phyloP scores from a whole-genome alignment of 495 filamentous ascomycete species.

The Cryomyces antarcticus region DNA sequence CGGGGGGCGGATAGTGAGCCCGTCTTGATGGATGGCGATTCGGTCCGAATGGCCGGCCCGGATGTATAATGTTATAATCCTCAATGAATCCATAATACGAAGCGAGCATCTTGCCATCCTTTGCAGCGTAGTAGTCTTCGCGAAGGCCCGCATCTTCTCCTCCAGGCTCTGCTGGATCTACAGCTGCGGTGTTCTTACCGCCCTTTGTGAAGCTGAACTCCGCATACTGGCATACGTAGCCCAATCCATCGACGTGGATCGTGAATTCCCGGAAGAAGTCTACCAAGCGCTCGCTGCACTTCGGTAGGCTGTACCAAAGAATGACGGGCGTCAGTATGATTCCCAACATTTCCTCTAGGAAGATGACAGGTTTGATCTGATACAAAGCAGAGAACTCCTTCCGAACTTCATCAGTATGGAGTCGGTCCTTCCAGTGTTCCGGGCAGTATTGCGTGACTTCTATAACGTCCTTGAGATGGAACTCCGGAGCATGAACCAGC shows the following conservation, averaged over 20 bases:
- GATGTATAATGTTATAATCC: slow-evolving; percentile 36
- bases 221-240: slow-evolving; percentile 89
- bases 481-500: slow-evolving; percentile 74
- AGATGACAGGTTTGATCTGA: slow-evolving; percentile 73
- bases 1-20: slow-evolving; percentile 36
- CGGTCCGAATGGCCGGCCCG: background rate
- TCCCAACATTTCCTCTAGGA: slow-evolving; percentile 78
- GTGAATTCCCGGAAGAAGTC: slow-evolving; percentile 98
- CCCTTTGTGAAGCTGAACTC: slow-evolving; percentile 72
- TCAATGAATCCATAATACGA: slow-evolving; percentile 87
- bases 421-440: slow-evolving; percentile 63
- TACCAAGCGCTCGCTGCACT: slow-evolving; percentile 77
- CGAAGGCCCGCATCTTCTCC: slow-evolving; percentile 39
- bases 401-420: slow-evolving; percentile 73
- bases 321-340: slow-evolving; percentile 84
- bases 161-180: slow-evolving; percentile 14
- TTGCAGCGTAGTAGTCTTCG: slow-evolving; percentile 83
- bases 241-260: slow-evolving; percentile 86
- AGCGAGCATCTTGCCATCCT: slow-evolving; percentile 91
- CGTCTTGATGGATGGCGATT: background rate
- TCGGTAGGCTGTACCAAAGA: slow-evolving; percentile 69
- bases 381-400: slow-evolving; percentile 76
- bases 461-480: slow-evolving; percentile 66
- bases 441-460: slow-evolving; percentile 84
- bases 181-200: slow-evolving; percentile 30